phyloP scores from a whole-genome alignment of 768 basidiomycete genomes.

The Boletus insuetus region DNA sequence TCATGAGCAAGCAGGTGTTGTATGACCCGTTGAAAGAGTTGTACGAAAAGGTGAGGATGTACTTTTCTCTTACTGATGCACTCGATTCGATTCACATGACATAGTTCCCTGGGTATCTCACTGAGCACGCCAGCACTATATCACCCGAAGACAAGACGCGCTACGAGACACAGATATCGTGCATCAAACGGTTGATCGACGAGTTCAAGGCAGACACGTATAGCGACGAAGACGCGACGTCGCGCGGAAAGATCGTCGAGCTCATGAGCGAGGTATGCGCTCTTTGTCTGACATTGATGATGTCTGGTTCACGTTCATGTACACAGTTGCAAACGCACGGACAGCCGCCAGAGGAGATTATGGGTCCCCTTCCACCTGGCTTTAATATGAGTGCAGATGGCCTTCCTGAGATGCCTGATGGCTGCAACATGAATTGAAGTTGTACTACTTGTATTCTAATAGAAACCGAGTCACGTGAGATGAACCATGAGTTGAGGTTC shows the following conservation, averaged over 20 bases:
- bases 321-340: conserved; percentile 64
- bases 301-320: not conserved
- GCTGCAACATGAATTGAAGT: conserved; percentile 11
- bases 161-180: conserved; percentile 58
- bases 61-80: not conserved
- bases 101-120: conserved; percentile 74
- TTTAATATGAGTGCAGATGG: conserved; percentile 54
- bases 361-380: conserved; percentile 82
- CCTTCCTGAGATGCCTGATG: conserved; percentile 43
- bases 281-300: not conserved
- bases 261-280: conserved; percentile 70
- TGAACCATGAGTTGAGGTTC: conserved; percentile 4
- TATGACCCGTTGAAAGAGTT: conserved; percentile 87
- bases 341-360: conserved; percentile 75
- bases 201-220: conserved; percentile 65
- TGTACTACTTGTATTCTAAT: not conserved
- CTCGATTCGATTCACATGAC: not conserved
- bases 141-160: conserved; percentile 57
- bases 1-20: conserved; percentile 43
- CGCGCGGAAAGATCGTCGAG: conserved; percentile 49
- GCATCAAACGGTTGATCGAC: conserved; percentile 56
- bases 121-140: conserved; percentile 50
- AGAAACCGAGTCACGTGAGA: conserved; percentile 9
- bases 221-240: conserved; percentile 49
- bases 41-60: conserved; percentile 23